Evolutionary conservation across 306 rosid species (phyloP), one percentile per base, ranked within the genome.

Genomic region (Cucumis hystrix): DNA sequence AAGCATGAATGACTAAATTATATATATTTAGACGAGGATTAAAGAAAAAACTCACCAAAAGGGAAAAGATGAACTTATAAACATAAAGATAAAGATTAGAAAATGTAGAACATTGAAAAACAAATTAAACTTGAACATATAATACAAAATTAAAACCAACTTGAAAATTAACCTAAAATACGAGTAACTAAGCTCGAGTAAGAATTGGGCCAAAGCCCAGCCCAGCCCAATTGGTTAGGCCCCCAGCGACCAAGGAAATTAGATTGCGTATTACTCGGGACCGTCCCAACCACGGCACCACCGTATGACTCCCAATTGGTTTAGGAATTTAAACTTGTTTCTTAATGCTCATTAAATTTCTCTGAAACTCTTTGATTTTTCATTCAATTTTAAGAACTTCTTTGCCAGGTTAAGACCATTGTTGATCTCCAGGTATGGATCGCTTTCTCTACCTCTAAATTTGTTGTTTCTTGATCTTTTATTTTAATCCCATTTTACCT

Each of bases 241-340:
- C 52, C 73, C 30, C 37, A 65, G 72, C 51, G 73, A 66, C 73
- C 73, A 66, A 23, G 28, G 73, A 66, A 66, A 66, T 66, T 66
- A 9, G 28, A 17, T 23, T 18, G 51, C 73, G 30, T 18, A 39
- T 23, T 18, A 37, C 39, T 39, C 52, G 73, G 51, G 73, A 66
- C 73, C 25, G 70, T 64, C 70, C 69, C 69, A 10, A 63, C 69
- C 67, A 64, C 70, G 70, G 45, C 71, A 65, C 71, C 55, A 41
- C 56, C 74, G 74, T 41, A 43, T 41, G 35, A 39, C 52, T 66
- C 40, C 74, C 55, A 6, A 41, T 68, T 68, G 55, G 55, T 41
- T 68, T 68, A 20, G n/a, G 37, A 65, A 65, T 65, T 65, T 65
- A 39, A 65, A 37, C 51, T 65, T 65, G 51, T 65, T 65, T 5